These are phyloP conservation scores for Gossypium rotundifolium DNA, from an alignment of 345 rosid genomes.

Conservation along the genomic window DNA sequence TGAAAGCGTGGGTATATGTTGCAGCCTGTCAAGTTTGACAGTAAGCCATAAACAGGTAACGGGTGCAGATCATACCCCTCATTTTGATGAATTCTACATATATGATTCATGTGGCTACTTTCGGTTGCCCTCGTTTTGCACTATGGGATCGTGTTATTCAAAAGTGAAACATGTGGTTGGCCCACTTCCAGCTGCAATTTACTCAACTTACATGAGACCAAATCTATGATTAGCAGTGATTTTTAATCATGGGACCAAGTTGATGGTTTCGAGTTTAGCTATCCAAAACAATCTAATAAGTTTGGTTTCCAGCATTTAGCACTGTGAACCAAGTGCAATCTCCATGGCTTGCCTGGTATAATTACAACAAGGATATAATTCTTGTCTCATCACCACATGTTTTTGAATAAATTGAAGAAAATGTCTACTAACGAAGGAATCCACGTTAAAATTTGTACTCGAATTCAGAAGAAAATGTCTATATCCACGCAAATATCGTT, in stretches of 20 bases:
- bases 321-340: background rate
- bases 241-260: background rate
- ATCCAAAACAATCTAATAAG: background rate
- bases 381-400: background rate
- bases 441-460: background rate
- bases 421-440: background rate
- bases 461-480: background rate
- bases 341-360: background rate
- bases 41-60: background rate
- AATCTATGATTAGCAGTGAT: conserved; percentile 4
- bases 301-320: background rate
- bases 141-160: background rate
- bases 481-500: background rate
- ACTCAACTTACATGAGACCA: background rate
- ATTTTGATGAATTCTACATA: background rate
- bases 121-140: conserved; percentile 9
- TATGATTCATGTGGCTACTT: conserved; percentile 4
- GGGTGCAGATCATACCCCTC: background rate
- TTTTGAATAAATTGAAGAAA: no score
- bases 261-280: background rate
- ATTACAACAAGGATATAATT: background rate
- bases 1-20: background rate
- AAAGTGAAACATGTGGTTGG: conserved; percentile 8
- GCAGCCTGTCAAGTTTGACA: conserved; percentile 13
- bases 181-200: conserved; percentile 8